These are phyloP conservation scores for Coemansia interrupta DNA, from an alignment of 192 early-diverging fungal genomes.

Conservation along the genomic window DNA sequence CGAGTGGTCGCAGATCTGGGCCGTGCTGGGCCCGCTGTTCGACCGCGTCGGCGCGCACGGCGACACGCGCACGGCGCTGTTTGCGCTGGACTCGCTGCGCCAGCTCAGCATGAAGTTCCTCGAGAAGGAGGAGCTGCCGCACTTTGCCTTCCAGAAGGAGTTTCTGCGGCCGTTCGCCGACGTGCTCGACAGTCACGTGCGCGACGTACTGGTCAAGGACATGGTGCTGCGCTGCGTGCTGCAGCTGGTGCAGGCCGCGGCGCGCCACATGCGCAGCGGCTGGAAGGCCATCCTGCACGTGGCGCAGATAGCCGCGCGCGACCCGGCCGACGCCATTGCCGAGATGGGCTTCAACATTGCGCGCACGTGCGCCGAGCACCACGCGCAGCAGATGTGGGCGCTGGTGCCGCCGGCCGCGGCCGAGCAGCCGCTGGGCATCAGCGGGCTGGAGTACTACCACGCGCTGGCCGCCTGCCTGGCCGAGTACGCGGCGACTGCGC, in stretches of 20 bases:
- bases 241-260: slow-evolving; percentile 69
- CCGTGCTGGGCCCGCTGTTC: slow-evolving; percentile 76
- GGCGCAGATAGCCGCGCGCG: slow-evolving; percentile 62
- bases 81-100: slow-evolving; percentile 87
- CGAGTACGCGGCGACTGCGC: slow-evolving; percentile 32
- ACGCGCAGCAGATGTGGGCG: slow-evolving; percentile 38
- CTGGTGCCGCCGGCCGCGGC: slow-evolving; percentile 2
- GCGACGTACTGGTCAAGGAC: slow-evolving; percentile 59
- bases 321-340: slow-evolving; percentile 65
- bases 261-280: slow-evolving; percentile 76
- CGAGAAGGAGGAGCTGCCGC: slow-evolving; percentile 89
- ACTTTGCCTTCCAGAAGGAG: slow-evolving; percentile 93
- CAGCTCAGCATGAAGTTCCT: slow-evolving; percentile 92
- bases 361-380: slow-evolving; percentile 37
- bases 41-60: slow-evolving; percentile 82
- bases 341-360: slow-evolving; percentile 67
- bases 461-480: slow-evolving; percentile 46
- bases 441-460: slow-evolving; percentile 47
- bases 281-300: slow-evolving; percentile 70
- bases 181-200: slow-evolving; percentile 72
- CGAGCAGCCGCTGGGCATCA: background rate
- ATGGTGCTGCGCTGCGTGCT: slow-evolving; percentile 78
- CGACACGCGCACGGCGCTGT: slow-evolving; percentile 77
- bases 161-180: slow-evolving; percentile 86
- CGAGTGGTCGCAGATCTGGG: slow-evolving; percentile 94